Evolutionary conservation across 257 asterid species (phyloP).

Genomic region (Nicotiana attenuata): DNA sequence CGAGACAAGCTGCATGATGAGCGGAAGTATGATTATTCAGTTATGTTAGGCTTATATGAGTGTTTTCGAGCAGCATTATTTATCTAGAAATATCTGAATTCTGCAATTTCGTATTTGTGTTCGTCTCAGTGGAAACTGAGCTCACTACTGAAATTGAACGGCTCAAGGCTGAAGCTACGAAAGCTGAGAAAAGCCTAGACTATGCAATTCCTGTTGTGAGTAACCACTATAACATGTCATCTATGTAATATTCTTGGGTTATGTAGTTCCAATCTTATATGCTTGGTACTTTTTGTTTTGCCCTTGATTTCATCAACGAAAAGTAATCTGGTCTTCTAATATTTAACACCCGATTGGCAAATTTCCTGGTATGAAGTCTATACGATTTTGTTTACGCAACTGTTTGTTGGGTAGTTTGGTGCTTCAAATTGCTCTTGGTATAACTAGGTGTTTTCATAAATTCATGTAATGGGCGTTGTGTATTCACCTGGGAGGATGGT

Average conservation of each 20-base stretch:
- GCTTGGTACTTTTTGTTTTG: background rate
- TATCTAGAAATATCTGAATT: constrained; percentile 5
- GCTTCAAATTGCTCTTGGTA: background rate
- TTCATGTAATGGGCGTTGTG: background rate
- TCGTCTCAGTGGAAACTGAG: constrained; percentile 66
- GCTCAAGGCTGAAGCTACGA: constrained; percentile 73
- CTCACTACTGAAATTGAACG: constrained; percentile 69
- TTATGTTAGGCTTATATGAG: constrained; percentile 10
- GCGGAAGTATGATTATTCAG: constrained; percentile 61
- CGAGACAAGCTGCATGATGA: constrained; percentile 79
- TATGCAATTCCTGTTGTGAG: constrained; percentile 97
- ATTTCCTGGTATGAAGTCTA: background rate
- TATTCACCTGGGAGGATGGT: background rate
- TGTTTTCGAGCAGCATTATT: background rate
- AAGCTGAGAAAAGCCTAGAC: constrained; percentile 96
- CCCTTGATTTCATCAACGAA: background rate
- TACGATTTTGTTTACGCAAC: background rate
- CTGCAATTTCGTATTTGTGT: constrained; percentile 20
- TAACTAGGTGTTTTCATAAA: background rate
- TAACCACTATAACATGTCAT: constrained; percentile 10
- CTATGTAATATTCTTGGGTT: background rate
- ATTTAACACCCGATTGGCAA: background rate
- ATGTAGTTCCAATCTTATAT: background rate
- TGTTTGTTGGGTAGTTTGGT: background rate
- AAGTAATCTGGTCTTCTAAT: background rate